These are phyloP conservation scores for Talaromyces thailandensis DNA, from an alignment of 495 filamentous ascomycete species.

Conservation along the genomic window DNA sequence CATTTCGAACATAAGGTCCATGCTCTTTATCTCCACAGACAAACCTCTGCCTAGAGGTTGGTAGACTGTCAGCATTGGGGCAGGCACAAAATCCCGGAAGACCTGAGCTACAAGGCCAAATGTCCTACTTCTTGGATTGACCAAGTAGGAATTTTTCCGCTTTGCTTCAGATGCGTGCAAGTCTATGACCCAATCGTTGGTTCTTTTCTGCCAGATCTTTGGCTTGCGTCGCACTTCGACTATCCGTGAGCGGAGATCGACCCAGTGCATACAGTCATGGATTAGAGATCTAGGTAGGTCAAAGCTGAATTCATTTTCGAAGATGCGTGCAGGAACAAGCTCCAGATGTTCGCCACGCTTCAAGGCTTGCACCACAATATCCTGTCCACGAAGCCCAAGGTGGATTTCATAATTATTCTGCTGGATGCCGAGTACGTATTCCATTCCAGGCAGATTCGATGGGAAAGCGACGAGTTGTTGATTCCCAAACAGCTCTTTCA, in stretches of 20 bases:
- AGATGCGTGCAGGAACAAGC: slow-evolving; percentile 31
- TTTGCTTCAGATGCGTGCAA: slow-evolving; percentile 11
- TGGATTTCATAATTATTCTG: slow-evolving; percentile 26
- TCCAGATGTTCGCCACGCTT: slow-evolving; percentile 20
- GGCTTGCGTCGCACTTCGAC: slow-evolving; percentile 28
- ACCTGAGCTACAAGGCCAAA: slow-evolving; percentile 20
- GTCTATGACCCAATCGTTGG: slow-evolving; percentile 21
- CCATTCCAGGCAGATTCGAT: slow-evolving; percentile 33
- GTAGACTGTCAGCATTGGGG: slow-evolving; percentile 23
- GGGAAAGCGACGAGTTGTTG: slow-evolving; percentile 29
- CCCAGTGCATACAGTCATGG: slow-evolving; percentile 47
- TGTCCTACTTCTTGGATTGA: slow-evolving; percentile 24
- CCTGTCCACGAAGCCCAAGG: slow-evolving; percentile 23
- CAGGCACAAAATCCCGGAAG: slow-evolving; percentile 24
- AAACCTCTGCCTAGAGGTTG: slow-evolving; percentile 14
- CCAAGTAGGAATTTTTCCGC: slow-evolving; percentile 7
- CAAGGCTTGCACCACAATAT: slow-evolving; percentile 18
- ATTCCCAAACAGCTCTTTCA: slow-evolving; percentile 34
- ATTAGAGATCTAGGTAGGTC: slow-evolving; percentile 40
- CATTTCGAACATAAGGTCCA: slow-evolving; percentile 41
- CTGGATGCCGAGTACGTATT: slow-evolving; percentile 23
- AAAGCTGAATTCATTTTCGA: slow-evolving; percentile 14
- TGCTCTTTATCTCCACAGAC: slow-evolving; percentile 35
- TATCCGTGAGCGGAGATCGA: slow-evolving; percentile 30
- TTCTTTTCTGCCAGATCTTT: slow-evolving; percentile 25